Evolutionary conservation across 352 stramenopile species (phyloP).

Genomic region (Pythium coloratum): DNA sequence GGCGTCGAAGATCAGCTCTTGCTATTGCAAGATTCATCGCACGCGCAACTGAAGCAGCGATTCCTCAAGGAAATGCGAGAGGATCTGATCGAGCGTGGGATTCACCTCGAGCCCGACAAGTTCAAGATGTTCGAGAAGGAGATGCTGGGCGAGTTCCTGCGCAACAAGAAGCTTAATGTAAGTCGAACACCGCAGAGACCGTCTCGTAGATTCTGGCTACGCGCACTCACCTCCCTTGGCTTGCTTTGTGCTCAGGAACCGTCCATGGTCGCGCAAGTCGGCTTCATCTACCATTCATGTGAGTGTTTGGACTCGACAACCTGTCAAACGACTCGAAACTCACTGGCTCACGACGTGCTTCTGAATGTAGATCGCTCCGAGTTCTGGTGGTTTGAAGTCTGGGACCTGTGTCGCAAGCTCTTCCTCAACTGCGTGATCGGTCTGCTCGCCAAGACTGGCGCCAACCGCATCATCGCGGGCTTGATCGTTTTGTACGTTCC

Average conservation of each 20-base stretch:
- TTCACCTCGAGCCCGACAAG: constrained; percentile 48
- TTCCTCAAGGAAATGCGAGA: constrained; percentile 49
- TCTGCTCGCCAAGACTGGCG: constrained; percentile 57
- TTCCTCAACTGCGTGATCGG: constrained; percentile 69
- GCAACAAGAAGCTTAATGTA: constrained; percentile 56
- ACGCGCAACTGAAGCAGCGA: constrained; percentile 43
- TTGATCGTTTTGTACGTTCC: constrained; percentile 63
- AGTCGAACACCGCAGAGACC: constrained; percentile 3
- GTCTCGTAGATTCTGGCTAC: not conserved
- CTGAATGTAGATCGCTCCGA: constrained; percentile 32
- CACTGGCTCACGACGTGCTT: not conserved
- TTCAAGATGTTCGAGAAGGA: constrained; percentile 50
- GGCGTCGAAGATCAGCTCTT: constrained; percentile 54
- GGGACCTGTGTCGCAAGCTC: constrained; percentile 71
- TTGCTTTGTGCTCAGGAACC: constrained; percentile 41
- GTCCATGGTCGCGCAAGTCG: constrained; percentile 71
- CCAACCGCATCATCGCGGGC: constrained; percentile 67
- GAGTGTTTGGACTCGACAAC: constrained; percentile 11
- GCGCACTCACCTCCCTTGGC: not conserved
- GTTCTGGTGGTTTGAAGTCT: constrained; percentile 85
- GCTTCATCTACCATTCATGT: constrained; percentile 83
- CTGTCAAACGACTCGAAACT: not conserved
- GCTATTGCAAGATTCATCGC: constrained; percentile 40
- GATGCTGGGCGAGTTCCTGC: constrained; percentile 53
- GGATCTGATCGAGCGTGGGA: constrained; percentile 41